A percentile compares a stretch with the other conserved stretches of the same genome.
Conservation (phyloP, 2,329 filamentous ascomycete genomes). For the Colletotrichum tabaci region DNA sequence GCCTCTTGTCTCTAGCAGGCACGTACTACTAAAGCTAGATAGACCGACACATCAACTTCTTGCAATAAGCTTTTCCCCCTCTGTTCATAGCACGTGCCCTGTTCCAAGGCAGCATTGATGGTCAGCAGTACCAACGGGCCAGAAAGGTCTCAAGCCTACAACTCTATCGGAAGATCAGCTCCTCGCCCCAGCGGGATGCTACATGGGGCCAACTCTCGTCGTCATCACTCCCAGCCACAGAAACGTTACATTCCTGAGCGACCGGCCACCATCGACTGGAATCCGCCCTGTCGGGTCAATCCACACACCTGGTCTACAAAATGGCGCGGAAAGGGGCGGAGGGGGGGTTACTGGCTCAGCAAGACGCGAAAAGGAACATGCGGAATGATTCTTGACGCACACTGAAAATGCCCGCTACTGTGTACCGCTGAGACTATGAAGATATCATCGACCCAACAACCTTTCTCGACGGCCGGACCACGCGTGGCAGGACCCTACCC, state of each 20-base stretch:
- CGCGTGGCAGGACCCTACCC: background rate
- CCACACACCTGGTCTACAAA: background rate
- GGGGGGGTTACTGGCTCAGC: background rate
- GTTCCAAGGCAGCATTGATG: background rate
- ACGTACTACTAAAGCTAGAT: background rate
- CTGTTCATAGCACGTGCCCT: background rate
- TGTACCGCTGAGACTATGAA: background rate
- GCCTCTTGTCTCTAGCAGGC: background rate
- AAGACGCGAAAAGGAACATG: background rate
- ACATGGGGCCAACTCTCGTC: background rate
- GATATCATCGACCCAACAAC: background rate
- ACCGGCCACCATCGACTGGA: background rate
- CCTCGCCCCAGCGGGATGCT: background rate
- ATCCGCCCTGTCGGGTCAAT: background rate
- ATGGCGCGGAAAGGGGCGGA: background rate
- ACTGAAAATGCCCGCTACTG: slow-evolving; percentile 26
- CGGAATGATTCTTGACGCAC: slow-evolving; percentile 3
- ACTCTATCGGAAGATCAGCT: background rate
- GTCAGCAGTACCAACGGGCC: background rate
- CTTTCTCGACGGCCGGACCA: too few relatives aligned
- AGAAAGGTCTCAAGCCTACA: background rate
- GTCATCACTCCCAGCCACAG: slow-evolving; percentile 3
- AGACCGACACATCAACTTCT: too few relatives aligned
- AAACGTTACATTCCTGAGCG: background rate
- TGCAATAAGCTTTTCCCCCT: too few relatives aligned